Percentiles rank a stretch among this genome's conserved stretches.
phyloP scores from a whole-genome alignment of 2,329 filamentous ascomycete species.

The Coniochaeta sp. region DNA sequence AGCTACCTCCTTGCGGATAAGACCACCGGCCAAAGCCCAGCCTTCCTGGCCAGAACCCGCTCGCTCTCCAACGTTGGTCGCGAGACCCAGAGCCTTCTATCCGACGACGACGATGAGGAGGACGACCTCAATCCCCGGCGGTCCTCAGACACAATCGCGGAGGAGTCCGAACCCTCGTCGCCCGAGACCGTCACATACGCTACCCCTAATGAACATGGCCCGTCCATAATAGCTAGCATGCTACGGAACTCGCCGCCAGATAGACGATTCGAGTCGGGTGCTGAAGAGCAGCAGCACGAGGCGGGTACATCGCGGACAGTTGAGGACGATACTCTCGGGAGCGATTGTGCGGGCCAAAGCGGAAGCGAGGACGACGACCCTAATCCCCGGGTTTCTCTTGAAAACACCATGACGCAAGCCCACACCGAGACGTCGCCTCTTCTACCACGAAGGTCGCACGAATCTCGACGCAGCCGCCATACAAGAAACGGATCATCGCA shows the following conservation, averaged over 20 bases:
- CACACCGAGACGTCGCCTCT: constrained; percentile 40
- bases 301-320: constrained; percentile 9
- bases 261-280: constrained; percentile 1
- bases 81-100: constrained; percentile 12
- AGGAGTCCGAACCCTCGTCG: constrained; percentile 53
- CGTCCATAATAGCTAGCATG: constrained; percentile 42
- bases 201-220: constrained; percentile 21
- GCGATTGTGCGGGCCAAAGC: constrained; percentile 8
- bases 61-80: constrained; percentile 24
- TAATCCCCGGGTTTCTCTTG: neutral
- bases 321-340: neutral
- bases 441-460: constrained; percentile 25
- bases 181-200: constrained; percentile 28
- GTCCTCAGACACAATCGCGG: constrained; percentile 47
- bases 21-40: constrained; percentile 33
- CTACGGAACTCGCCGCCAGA: constrained; percentile 41
- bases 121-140: constrained; percentile 10
- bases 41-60: constrained; percentile 35
- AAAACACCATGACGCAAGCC: constrained; percentile 6
- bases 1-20: constrained; percentile 70
- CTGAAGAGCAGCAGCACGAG: constrained; percentile 9
- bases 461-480: constrained; percentile 16
- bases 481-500: constrained; percentile 12
- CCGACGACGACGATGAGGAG: constrained; percentile 20
- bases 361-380: constrained; percentile 4